Evolutionary conservation across 495 filamentous ascomycete species (phyloP), one percentile per base, ranked within the genome.

Genomic region (Entonaema liquescens): DNA sequence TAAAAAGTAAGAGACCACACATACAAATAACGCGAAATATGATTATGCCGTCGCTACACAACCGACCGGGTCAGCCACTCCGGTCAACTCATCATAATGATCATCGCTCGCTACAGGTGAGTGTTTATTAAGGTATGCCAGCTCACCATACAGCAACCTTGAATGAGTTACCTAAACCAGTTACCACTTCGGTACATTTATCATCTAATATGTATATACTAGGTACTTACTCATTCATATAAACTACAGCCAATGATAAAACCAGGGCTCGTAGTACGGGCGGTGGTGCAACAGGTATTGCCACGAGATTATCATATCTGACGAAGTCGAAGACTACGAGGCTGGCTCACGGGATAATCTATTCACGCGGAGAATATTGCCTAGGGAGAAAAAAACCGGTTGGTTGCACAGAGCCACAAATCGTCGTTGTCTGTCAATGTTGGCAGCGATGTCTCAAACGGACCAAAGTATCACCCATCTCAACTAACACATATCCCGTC

Each of bases 361-460:
- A 72, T 64, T 60, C 47, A 57, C 50, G 31, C 53, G 63, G 33
- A 13, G 23, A 47, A 26, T 33, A 25, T 21, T 56, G 15, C n/a
- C 53, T 59, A 58, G 50, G 13, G 31, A 15, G 26, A 11, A 52
- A 40, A 33, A n/a, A 36, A 26, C 62, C 7, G 65, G 65, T 64
- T 72, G 65, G 70, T 72, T 56, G 36, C 65, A 72, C 70, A 65
- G 70, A 68, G 61, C 65, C 60, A 63, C 54, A 57, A 17, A 21
- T 21, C 35, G 40, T 56, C 56, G 60, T 72, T 62, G 35, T 52
- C 59, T 72, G 65, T 72, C 54, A 68, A 61, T 42, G 65, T 61
- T 68, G 59, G 60, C 60, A 28, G 59, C 13, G 28, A 23, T 65
- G 70, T 72, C 60, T 72, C 65, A 72, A 65, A 72, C 65, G 50